phyloP scores from a whole-genome alignment of 495 filamentous ascomycete species.

The Neurospora tetrasperma region DNA sequence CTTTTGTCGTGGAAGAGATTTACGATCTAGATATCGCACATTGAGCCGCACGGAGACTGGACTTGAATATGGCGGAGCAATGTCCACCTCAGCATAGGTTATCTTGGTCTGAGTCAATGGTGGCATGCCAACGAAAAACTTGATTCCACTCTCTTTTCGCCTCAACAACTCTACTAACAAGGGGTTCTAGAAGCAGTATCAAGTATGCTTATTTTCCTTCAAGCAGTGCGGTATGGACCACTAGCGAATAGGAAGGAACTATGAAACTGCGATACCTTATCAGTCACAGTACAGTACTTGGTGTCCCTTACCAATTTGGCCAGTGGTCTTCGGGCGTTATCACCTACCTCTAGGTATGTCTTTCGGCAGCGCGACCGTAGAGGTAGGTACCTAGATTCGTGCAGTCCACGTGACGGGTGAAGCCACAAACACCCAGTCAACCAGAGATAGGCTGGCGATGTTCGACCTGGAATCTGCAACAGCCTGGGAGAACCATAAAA shows the following conservation, averaged over 20 bases:
- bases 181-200: background rate
- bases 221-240: background rate
- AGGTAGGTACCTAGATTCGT: background rate
- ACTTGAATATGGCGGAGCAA: background rate
- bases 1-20: background rate
- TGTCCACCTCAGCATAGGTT: background rate
- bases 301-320: background rate
- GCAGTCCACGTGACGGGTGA: background rate
- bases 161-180: background rate
- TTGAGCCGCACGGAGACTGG: background rate
- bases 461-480: background rate
- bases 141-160: background rate
- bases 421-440: background rate
- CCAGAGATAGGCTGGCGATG: background rate
- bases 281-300: background rate
- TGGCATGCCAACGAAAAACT: background rate
- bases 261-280: background rate
- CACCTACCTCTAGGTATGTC: background rate
- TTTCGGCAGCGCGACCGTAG: background rate
- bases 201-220: background rate
- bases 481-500: background rate
- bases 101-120: background rate
- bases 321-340: background rate
- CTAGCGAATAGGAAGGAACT: background rate
- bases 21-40: background rate